phyloP scores from a whole-genome alignment of 352 stramenopile species.

The Pythium rhizo-oryzae region DNA sequence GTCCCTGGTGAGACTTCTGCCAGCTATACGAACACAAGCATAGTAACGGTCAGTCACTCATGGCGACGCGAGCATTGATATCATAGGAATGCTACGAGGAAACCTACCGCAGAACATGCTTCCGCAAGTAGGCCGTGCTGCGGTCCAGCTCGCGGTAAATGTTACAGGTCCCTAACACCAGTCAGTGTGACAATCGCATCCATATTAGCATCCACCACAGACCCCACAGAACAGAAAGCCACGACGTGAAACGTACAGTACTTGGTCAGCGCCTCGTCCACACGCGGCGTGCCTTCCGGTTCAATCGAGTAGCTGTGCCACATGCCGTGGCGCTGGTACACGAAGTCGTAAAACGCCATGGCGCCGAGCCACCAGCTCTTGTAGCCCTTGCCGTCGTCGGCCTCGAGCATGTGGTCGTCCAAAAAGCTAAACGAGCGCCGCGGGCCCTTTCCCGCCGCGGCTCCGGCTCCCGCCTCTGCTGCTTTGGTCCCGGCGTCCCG shows the following conservation, averaged over 20 bases:
- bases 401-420: slow-evolving; percentile 74
- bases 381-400: slow-evolving; percentile 71
- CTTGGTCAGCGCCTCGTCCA: slow-evolving; percentile 71
- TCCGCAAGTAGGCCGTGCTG: slow-evolving; percentile 79
- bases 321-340: slow-evolving; percentile 87
- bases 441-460: slow-evolving; percentile 37
- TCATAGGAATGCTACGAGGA: not conserved
- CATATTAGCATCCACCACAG: slow-evolving; percentile 4
- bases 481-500: slow-evolving; percentile 7
- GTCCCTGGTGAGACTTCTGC: slow-evolving; percentile 73
- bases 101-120: slow-evolving; percentile 64
- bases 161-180: slow-evolving; percentile 67
- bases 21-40: slow-evolving; percentile 32
- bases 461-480: slow-evolving; percentile 13
- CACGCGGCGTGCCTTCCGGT: slow-evolving; percentile 59
- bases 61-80: no score
- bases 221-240: not conserved
- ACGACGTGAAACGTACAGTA: slow-evolving; percentile 52
- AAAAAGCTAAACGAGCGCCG: slow-evolving; percentile 72
- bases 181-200: not conserved
- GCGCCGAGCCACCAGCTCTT: slow-evolving; percentile 88
- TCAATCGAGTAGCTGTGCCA: slow-evolving; percentile 85
- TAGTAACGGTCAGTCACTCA: no score
- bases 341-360: slow-evolving; percentile 84
- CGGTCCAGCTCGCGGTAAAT: slow-evolving; percentile 85